Conservation (phyloP, 2,329 filamentous ascomycete species). For the Diaporthe ilicicola region DNA sequence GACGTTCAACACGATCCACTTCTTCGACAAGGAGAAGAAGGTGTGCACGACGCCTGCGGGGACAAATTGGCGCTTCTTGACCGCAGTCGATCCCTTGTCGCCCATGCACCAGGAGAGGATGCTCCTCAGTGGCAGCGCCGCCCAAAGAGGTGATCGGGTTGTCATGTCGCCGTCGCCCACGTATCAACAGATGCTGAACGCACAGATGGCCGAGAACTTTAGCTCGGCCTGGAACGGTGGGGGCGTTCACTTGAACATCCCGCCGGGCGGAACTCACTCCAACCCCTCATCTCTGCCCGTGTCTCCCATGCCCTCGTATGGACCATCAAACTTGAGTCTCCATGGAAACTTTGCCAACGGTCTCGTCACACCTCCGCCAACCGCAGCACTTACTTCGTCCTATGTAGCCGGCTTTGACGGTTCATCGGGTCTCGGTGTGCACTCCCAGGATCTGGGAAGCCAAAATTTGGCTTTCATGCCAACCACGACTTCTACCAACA, state of each 20-base stretch:
- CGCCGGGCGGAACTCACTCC: constrained; percentile 17
- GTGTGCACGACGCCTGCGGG: constrained; percentile 59
- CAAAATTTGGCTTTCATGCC: constrained; percentile 50
- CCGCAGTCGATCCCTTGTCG: constrained; percentile 67
- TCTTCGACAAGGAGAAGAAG: constrained; percentile 51
- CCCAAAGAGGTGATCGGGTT: constrained; percentile 45
- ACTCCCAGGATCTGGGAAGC: constrained; percentile 38
- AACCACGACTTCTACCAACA: constrained; percentile 43
- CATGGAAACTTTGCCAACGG: constrained; percentile 62
- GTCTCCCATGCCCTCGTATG: constrained; percentile 26
- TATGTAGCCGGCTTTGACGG: constrained; percentile 56
- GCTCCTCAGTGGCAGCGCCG: constrained; percentile 43
- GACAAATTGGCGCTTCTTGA: constrained; percentile 70
- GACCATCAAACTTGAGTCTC: constrained; percentile 44
- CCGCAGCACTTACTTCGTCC: constrained; percentile 57
- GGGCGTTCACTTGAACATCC: constrained; percentile 12
- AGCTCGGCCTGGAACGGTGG: constrained; percentile 55
- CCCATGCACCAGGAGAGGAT: constrained; percentile 63
- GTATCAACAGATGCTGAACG: constrained; percentile 60
- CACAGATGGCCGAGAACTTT: constrained; percentile 67
- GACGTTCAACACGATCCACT: constrained; percentile 66
- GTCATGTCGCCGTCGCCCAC: constrained; percentile 63
- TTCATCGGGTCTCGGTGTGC: constrained; percentile 33
- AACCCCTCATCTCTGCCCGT: constrained; percentile 31
- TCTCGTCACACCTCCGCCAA: constrained; percentile 65